Percentiles rank a stretch among this genome's conserved stretches.
These are phyloP conservation scores for Scutellaria minor DNA, from an alignment of 257 asterid species.

Conservation along the genomic window DNA sequence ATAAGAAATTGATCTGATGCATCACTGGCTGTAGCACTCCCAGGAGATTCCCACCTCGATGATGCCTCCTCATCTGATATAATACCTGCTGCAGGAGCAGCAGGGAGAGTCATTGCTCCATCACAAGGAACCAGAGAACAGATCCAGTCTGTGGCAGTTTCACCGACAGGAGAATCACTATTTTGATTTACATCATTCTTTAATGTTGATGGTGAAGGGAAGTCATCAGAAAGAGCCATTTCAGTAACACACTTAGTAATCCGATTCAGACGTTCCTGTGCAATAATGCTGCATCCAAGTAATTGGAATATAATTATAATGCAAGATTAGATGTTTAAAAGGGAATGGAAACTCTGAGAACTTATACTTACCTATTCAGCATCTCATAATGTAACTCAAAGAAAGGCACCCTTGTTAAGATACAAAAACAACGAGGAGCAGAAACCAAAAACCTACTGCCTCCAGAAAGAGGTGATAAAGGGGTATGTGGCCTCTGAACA, in stretches of 20 bases:
- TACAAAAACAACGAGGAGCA: slow-evolving; percentile 97
- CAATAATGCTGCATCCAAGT: slow-evolving; percentile 76
- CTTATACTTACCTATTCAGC: slow-evolving; percentile 69
- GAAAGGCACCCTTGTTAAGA: slow-evolving; percentile 88
- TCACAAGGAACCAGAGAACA: slow-evolving; percentile 75
- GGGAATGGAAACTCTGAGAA: slow-evolving; percentile 19
- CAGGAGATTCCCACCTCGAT: slow-evolving; percentile 65
- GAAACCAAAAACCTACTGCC: slow-evolving; percentile 76
- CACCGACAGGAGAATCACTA: slow-evolving; percentile 47
- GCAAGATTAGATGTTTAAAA: slow-evolving; percentile 5
- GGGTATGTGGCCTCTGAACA: slow-evolving; percentile 80
- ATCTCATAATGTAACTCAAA: slow-evolving; percentile 89
- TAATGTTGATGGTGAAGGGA: slow-evolving; percentile 47
- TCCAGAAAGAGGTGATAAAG: slow-evolving; percentile 55
- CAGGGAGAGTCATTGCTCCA: slow-evolving; percentile 65
- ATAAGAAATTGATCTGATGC: slow-evolving; percentile 56
- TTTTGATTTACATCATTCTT: slow-evolving; percentile 46
- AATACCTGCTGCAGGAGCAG: slow-evolving; percentile 77
- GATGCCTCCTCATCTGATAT: slow-evolving; percentile 71
- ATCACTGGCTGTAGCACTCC: slow-evolving; percentile 57
- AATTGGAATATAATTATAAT: slow-evolving; percentile 27
- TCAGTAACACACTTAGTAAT: slow-evolving; percentile 75
- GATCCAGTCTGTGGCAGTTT: slow-evolving; percentile 62
- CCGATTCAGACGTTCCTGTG: slow-evolving; percentile 87
- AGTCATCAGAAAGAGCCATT: slow-evolving; percentile 52